Percentiles rank a stretch among this genome's conserved stretches.
phyloP scores from a whole-genome alignment of 2,329 filamentous ascomycete species.

The Fusarium devonianum region DNA sequence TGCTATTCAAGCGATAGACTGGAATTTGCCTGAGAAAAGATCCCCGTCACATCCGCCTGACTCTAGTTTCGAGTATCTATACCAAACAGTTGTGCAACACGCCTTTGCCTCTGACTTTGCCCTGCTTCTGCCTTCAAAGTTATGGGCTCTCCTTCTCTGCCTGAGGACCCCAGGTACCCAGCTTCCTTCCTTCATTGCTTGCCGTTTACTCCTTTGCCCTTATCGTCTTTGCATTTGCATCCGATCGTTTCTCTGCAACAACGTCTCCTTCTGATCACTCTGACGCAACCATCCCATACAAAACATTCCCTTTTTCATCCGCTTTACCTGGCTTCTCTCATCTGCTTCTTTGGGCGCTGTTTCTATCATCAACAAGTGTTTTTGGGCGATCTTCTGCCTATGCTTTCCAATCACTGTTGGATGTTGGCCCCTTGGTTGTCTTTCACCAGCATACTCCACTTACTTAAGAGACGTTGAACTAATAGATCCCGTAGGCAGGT shows the following conservation, averaged over 20 bases:
- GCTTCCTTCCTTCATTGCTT: constrained; percentile 9
- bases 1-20: too few relatives aligned
- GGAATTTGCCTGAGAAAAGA: too few relatives aligned
- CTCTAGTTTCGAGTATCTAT: constrained; percentile 4
- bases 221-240: constrained; percentile 14
- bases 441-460: constrained; percentile 3
- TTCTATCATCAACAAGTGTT: neutral
- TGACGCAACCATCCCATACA: constrained; percentile 2
- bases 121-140: constrained; percentile 7
- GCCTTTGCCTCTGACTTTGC: constrained; percentile 6
- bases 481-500: constrained; percentile 34
- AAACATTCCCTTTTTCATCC: constrained; percentile 1
- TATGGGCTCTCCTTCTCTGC: constrained; percentile 16
- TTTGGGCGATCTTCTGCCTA: neutral
- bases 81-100: constrained; percentile 24
- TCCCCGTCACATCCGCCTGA: constrained; percentile 18
- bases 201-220: constrained; percentile 8
- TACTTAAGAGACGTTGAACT: constrained; percentile 33
- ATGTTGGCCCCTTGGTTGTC: neutral
- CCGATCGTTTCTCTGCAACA: constrained; percentile 13
- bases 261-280: constrained; percentile 2
- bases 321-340: neutral
- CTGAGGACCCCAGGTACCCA: constrained; percentile 26
- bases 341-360: neutral
- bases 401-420: neutral